Percentiles rank a stretch among this genome's conserved stretches.
Evolutionary conservation across 2,329 filamentous ascomycete species (phyloP).

Genomic region (Ophiocordyceps camponoti-leonardi): DNA sequence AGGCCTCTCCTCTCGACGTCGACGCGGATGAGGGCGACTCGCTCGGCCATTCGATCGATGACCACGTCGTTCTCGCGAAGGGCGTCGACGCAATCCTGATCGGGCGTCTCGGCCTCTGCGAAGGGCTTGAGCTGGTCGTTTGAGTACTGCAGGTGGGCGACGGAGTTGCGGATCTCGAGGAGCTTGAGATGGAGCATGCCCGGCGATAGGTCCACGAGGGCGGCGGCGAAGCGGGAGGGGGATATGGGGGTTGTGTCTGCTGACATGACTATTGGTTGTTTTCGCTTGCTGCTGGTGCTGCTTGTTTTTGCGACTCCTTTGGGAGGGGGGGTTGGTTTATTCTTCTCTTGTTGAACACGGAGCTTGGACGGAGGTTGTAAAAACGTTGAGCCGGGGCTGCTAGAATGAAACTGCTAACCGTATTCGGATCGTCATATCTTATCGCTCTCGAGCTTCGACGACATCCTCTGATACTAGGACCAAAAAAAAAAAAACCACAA

Average conservation of each 20-base stretch:
- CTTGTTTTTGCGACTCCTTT: no score
- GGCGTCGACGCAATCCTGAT: constrained; percentile 57
- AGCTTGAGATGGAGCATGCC: constrained; percentile 56
- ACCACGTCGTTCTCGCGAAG: constrained; percentile 56
- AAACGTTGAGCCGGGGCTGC: no score
- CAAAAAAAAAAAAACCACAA: no score
- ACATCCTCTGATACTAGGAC: no score
- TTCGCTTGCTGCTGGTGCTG: no score
- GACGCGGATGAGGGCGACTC: constrained; percentile 42
- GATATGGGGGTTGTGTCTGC: constrained; percentile 43
- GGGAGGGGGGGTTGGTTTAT: no score
- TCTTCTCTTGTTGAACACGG: no score
- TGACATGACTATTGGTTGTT: no score
- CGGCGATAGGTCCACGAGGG: constrained; percentile 48
- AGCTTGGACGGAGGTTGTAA: no score
- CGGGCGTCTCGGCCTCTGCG: constrained; percentile 31
- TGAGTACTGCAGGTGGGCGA: constrained; percentile 55
- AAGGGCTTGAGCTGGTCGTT: constrained; percentile 58
- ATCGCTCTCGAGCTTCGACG: no score
- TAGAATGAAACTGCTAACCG: no score
- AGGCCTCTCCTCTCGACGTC: constrained; percentile 46
- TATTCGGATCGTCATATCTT: no score
- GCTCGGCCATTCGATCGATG: constrained; percentile 48
- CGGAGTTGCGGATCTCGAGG: constrained; percentile 58
- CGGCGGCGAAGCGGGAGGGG: constrained; percentile 44